Evolutionary conservation across 768 basidiomycete species (phyloP).

Genomic region (Tricholoma bakamatsutake): DNA sequence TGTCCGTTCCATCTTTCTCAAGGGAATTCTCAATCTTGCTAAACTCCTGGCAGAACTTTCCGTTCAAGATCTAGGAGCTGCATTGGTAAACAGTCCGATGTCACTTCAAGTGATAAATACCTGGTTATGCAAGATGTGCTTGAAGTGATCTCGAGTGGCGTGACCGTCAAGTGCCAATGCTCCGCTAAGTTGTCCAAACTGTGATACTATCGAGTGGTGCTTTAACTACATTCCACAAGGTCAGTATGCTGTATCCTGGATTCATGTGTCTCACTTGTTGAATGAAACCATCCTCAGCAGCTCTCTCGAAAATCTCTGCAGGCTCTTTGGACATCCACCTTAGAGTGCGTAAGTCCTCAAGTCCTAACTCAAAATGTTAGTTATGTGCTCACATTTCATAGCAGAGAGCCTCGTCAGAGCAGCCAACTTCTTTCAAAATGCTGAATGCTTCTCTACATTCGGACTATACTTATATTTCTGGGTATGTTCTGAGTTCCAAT

Average conservation of each 20-base stretch:
- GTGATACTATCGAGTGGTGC: slow-evolving; percentile 56
- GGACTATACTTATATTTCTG: background rate
- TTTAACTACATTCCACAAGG: slow-evolving; percentile 35
- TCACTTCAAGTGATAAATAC: slow-evolving; percentile 17
- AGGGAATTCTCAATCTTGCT: slow-evolving; percentile 49
- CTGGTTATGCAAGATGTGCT: slow-evolving; percentile 53
- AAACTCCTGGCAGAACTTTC: slow-evolving; percentile 52
- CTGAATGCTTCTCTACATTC: slow-evolving; percentile 48
- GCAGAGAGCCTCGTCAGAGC: slow-evolving; percentile 60
- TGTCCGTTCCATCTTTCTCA: slow-evolving; percentile 47
- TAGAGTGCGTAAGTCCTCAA: background rate
- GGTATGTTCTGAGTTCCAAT: background rate
- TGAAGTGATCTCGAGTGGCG: slow-evolving; percentile 45
- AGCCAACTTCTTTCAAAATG: slow-evolving; percentile 57
- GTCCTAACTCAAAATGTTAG: background rate
- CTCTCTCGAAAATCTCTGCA: slow-evolving; percentile 62
- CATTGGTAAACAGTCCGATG: background rate
- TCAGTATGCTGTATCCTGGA: background rate
- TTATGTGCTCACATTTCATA: slow-evolving; percentile 48
- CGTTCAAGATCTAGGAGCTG: slow-evolving; percentile 43
- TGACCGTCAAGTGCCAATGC: slow-evolving; percentile 50
- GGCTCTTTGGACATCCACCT: slow-evolving; percentile 73
- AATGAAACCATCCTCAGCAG: slow-evolving; percentile 63
- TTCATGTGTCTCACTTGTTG: slow-evolving; percentile 32
- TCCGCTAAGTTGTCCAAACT: slow-evolving; percentile 56